A percentile compares a stretch with the other conserved stretches of the same genome.
Evolutionary conservation across 805 yeast genomes (phyloP).

Genomic region (Monosporozyma siamensis): DNA sequence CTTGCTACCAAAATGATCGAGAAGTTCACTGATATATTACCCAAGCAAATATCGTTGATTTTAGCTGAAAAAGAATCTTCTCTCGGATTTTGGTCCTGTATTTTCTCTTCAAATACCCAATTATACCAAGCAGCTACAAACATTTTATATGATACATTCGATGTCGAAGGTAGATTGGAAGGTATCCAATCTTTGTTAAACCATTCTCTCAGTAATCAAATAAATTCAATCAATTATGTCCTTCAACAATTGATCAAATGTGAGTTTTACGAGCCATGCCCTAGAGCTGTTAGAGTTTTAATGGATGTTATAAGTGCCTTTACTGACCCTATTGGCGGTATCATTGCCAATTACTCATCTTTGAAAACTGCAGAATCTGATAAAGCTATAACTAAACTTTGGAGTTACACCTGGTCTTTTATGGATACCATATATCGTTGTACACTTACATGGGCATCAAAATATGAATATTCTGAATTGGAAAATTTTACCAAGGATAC

Average conservation of each 20-base stretch:
- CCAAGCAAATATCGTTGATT: constrained; percentile 31
- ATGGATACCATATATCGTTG: constrained; percentile 56
- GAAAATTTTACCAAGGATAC: constrained; percentile 82
- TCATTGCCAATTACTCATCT: constrained; percentile 30
- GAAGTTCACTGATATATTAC: constrained; percentile 35
- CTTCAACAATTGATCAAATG: constrained; percentile 38
- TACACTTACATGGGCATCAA: constrained; percentile 68
- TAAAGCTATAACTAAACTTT: constrained; percentile 36
- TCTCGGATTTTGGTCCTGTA: constrained; percentile 64
- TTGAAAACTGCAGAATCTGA: constrained; percentile 20
- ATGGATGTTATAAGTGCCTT: constrained; percentile 63
- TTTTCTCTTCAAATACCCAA: constrained; percentile 50
- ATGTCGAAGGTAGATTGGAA: constrained; percentile 71
- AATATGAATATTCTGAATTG: constrained; percentile 45
- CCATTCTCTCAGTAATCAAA: constrained; percentile 35
- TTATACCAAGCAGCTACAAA: constrained; percentile 63
- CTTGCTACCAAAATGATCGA: constrained; percentile 30
- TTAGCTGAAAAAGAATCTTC: constrained; percentile 37
- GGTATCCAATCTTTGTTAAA: constrained; percentile 51
- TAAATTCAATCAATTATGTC: constrained; percentile 41
- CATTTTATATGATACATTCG: constrained; percentile 65
- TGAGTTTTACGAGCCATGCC: constrained; percentile 60
- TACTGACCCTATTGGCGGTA: constrained; percentile 58
- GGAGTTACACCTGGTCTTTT: constrained; percentile 69
- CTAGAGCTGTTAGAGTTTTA: constrained; percentile 60